Evolutionary conservation across 108 stramenopile species (phyloP), one percentile per base, ranked within the genome.

Genomic region (Skeletonema marinoi): DNA sequence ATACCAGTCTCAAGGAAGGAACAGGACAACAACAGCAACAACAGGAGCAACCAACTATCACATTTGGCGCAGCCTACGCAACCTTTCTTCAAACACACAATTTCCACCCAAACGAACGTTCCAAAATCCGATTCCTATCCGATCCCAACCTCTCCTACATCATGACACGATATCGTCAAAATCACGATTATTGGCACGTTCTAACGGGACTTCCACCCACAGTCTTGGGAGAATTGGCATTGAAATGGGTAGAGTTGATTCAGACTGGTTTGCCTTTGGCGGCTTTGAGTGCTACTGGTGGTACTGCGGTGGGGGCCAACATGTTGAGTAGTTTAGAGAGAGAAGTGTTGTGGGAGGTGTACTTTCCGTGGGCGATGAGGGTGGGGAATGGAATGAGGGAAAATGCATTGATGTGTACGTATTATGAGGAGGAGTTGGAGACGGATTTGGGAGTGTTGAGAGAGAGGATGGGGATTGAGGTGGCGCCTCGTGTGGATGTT

Each of bases 241-340:
- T 98, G 51, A 99, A 99, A 81, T 98, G 94, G 93, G 77, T 98
- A 46, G 99, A 99, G 77, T 76, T 97, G 71, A 89, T 96, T 25
- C 98, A 98, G 73, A 98, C 98, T 14, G 97, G 97, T 11, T 84
- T 99, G 48, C 99, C 99, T 8, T 71, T 98, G 48, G 90, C 91
- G 8, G 91, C 92, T 16, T 71, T 96, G 60, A 85, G 87, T 1
- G 88, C 80, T 16, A 89, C 88, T 14, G 85, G 88, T 11, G 92
- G 92, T 11, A 56, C 86, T 7, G 62, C 86, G 3, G 66, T 93
- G 29, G 84, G 83, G 30, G 38, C 48, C 2, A 56, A 29, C 5
- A 51, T 32, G 17, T 68, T 88, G 60, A 64, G 64, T 60, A 35
- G 11, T 10, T 42, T 62, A 5, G 89, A 92, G 39, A 80, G 82